phyloP scores from a whole-genome alignment of 2,329 filamentous ascomycete genomes.

The Aspergillus vadensis region DNA sequence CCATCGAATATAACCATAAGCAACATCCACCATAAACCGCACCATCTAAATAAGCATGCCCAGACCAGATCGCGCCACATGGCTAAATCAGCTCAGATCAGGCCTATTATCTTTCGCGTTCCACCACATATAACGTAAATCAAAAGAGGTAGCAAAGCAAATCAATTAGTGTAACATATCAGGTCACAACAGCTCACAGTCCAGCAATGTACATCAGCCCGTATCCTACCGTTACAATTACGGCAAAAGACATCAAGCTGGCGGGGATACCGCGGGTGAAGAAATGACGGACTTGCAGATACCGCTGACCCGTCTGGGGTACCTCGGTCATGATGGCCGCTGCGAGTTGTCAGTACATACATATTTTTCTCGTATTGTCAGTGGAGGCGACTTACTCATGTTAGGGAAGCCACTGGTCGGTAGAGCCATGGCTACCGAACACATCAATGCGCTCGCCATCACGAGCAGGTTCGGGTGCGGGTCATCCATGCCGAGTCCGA shows the following conservation, averaged over 20 bases:
- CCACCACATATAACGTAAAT: background rate
- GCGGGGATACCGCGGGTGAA: conserved; percentile 89
- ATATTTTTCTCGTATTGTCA: background rate
- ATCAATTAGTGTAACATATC: background rate
- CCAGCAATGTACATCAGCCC: conserved; percentile 79
- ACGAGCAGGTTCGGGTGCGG: conserved; percentile 93
- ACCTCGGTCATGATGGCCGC: conserved; percentile 99
- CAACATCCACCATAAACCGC: background rate
- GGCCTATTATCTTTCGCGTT: background rate
- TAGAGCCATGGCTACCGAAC: conserved; percentile 93
- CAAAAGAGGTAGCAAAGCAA: background rate
- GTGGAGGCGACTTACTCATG: conserved; percentile 75
- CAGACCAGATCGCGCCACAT: background rate
- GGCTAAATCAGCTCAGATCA: background rate
- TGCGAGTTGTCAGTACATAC: conserved; percentile 40
- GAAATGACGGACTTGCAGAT: conserved; percentile 90
- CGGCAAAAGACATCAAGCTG: conserved; percentile 75
- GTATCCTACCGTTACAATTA: conserved; percentile 88
- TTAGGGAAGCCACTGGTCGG: conserved; percentile 97
- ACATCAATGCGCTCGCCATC: conserved; percentile 95
- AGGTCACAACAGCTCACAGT: conserved; percentile 45
- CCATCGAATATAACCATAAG: background rate
- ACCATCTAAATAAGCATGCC: background rate
- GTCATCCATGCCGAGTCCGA: conserved; percentile 81
- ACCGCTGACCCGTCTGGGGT: conserved; percentile 82